These are phyloP conservation scores for Aspergillaceae sp. DNA, from an alignment of 2,329 filamentous ascomycete genomes.

Conservation along the genomic window DNA sequence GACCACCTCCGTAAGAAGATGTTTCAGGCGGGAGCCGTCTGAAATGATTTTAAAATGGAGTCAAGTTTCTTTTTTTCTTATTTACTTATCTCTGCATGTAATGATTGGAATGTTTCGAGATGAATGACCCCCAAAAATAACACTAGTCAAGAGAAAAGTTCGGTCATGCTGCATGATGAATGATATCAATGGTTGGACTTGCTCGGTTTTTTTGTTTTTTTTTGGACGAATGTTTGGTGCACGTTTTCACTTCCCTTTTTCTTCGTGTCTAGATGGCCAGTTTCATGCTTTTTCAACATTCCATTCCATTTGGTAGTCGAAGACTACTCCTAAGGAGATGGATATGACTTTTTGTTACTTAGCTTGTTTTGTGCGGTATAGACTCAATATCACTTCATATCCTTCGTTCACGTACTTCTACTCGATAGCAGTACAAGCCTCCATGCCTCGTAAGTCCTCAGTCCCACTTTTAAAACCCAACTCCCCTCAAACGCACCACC, in stretches of 20 bases:
- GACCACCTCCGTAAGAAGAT: slow-evolving; percentile 99
- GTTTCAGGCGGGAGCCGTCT: slow-evolving; percentile 78
- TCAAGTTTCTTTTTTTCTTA: slow-evolving; percentile 5
- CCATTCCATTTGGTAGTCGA: too few relatives aligned
- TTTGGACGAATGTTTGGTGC: too few relatives aligned
- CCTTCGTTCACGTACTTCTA: too few relatives aligned
- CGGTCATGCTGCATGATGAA: not conserved
- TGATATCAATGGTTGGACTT: not conserved
- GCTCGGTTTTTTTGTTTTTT: slow-evolving; percentile 2
- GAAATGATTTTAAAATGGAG: slow-evolving; percentile 4
- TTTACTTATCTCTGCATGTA: slow-evolving; percentile 1
- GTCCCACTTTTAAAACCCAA: slow-evolving; percentile 51
- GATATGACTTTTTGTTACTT: too few relatives aligned
- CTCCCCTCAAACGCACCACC: slow-evolving; percentile 50
- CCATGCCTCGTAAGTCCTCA: not conserved
- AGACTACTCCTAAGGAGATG: too few relatives aligned
- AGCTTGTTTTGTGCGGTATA: too few relatives aligned
- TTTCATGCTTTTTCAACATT: too few relatives aligned
- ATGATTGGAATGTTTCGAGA: slow-evolving; percentile 28
- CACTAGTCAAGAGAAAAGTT: not conserved
- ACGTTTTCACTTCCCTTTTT: too few relatives aligned
- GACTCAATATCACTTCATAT: too few relatives aligned
- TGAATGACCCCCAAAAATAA: slow-evolving; percentile 10
- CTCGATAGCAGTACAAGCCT: too few relatives aligned
- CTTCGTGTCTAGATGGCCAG: too few relatives aligned